phyloP scores from a whole-genome alignment of 495 filamentous ascomycete species.

The Xylaria cubensis region DNA sequence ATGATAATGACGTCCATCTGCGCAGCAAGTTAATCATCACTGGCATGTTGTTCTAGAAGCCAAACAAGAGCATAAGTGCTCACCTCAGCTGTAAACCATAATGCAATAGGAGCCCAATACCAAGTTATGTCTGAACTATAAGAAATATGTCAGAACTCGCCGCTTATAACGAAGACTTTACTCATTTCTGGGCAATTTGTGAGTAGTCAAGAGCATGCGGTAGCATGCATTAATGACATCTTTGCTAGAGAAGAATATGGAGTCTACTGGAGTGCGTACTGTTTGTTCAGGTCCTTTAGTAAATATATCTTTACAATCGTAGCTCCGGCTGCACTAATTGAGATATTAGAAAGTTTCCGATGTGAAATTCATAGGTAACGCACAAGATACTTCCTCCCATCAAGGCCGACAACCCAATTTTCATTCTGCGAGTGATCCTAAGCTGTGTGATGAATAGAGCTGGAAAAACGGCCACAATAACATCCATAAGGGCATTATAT shows the following conservation, averaged over 20 bases:
- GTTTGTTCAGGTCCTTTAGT: slow-evolving; percentile 22
- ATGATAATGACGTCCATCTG: slow-evolving; percentile 34
- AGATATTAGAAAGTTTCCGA: neutral
- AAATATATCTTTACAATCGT: slow-evolving; percentile 29
- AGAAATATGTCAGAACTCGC: neutral
- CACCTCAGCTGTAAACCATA: slow-evolving; percentile 25
- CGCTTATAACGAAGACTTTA: neutral
- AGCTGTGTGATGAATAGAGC: slow-evolving; percentile 44
- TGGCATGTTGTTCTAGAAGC: neutral
- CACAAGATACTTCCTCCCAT: slow-evolving; percentile 51
- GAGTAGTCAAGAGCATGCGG: neutral
- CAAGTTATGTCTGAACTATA: slow-evolving; percentile 20
- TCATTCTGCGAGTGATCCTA: slow-evolving; percentile 41
- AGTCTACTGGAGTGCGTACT: neutral
- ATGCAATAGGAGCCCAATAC: slow-evolving; percentile 26
- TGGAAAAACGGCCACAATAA: slow-evolving; percentile 46
- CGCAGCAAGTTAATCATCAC: neutral
- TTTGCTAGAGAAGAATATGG: neutral
- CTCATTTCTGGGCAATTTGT: neutral
- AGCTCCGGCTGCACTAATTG: slow-evolving; percentile 23
- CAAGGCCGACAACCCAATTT: slow-evolving; percentile 43
- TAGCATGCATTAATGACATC: neutral
- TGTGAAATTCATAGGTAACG: slow-evolving; percentile 7
- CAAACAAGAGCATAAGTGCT: neutral
- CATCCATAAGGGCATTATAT: slow-evolving; percentile 43